Evolutionary conservation across 805 yeast species (phyloP), one percentile per base, ranked within the genome.

Genomic region (Wickerhamomyces alni): DNA sequence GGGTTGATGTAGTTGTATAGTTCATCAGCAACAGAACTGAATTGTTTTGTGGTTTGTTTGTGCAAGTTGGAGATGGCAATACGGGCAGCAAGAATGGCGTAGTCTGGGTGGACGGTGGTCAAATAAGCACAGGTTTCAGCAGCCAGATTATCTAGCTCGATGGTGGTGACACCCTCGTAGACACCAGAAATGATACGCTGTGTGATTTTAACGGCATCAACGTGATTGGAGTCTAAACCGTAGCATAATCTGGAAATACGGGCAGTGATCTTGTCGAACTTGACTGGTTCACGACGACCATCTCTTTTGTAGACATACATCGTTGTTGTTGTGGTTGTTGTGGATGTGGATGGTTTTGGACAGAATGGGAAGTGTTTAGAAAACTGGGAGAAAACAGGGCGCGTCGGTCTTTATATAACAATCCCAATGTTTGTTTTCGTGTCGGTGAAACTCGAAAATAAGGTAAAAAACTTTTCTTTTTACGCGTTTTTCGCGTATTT

Each of bases 81-180:
- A 67, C 99, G 82, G 22, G 98, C 97, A 36, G 96, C 98, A 52
- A 89, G 71, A 25, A 80, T 78, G 19, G 97, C 96, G 55, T 93
- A 88, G 66, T 93, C 98, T 10, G 98, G 98, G 64, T 93, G 99
- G 46, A 86, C 77, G 10, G 98, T 91, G 44, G 98, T 87, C 96
- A 93, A 86, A 59, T 83, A 84, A 29, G 98, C 98, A 41, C 96
- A 93, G 25, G 97, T 91, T 67, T 93, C 99, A 30, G 98, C 96
- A 38, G 96, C 87, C 38, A 81, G 62, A 51, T 77, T 75, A 51
- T 81, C 87, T 47, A 83, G 66, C 62, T 91, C 96, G 44, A 81
- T 75, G 39, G 95, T 87, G 49, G 87, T 86, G 32, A 91, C 99
- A 56, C 98, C 98, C 57, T 87, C 94, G 63, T 91, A 93, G 41